Percentiles rank a stretch among this genome's conserved stretches.
Conservation (phyloP, 2,329 filamentous ascomycete species). For the Chrysoporthe deuterocubensis region DNA sequence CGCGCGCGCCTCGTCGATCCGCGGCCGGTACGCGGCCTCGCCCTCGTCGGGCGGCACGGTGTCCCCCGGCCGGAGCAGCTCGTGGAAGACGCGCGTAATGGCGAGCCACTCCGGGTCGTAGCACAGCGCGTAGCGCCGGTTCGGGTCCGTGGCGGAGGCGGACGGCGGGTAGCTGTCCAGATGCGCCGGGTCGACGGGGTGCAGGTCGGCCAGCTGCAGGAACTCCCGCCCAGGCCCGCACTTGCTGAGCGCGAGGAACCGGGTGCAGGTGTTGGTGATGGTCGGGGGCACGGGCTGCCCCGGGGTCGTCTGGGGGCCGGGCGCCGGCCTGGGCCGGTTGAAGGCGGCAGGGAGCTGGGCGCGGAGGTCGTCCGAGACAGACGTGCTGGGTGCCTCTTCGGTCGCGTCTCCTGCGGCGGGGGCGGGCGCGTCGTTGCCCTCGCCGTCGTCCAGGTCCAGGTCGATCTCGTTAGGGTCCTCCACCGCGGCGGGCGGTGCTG, state of each 20-base stretch:
- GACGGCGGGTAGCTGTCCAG: constrained; percentile 28
- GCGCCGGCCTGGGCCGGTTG: constrained; percentile 46
- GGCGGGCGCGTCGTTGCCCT: constrained; percentile 42
- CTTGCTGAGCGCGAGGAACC: constrained; percentile 91
- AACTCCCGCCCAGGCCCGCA: constrained; percentile 81
- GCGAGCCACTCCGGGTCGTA: constrained; percentile 97
- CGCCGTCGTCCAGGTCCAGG: constrained; percentile 62
- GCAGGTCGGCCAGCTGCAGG: constrained; percentile 74
- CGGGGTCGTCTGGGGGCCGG: constrained; percentile 51
- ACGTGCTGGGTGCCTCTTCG: constrained; percentile 31
- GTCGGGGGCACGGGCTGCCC: constrained; percentile 68
- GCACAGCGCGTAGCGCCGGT: constrained; percentile 60
- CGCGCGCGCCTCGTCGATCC: constrained; percentile 70
- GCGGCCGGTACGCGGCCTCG: constrained; percentile 67
- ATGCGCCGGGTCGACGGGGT: constrained; percentile 47
- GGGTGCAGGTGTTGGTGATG: constrained; percentile 78
- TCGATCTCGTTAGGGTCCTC: constrained; percentile 72
- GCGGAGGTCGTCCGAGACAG: constrained; percentile 67
- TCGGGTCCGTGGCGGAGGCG: constrained; percentile 21
- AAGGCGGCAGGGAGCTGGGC: constrained; percentile 80
- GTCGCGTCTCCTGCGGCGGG: constrained; percentile 32
- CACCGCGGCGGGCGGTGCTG: constrained; percentile 21
- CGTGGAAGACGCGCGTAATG: constrained; percentile 81
- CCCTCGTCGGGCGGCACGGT: constrained; percentile 64
- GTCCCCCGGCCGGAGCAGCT: constrained; percentile 65